phyloP scores from a whole-genome alignment of 2,329 filamentous ascomycete genomes.

The Trichoderma endophyticum region DNA sequence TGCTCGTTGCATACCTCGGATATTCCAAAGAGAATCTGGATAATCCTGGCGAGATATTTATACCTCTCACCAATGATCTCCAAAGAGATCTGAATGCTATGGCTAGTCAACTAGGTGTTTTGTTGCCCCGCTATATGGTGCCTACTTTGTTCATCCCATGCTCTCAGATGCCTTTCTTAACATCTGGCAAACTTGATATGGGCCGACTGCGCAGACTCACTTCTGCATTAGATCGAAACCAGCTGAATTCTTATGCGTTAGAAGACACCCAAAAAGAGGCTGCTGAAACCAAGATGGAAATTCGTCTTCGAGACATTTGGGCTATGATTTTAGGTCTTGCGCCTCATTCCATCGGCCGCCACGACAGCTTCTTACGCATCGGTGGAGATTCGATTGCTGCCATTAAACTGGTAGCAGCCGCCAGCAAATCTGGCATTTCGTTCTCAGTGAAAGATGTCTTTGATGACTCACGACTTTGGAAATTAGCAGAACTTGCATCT shows the following conservation, averaged over 20 bases:
- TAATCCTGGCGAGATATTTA: slow-evolving; percentile 13
- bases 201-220: neutral
- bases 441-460: slow-evolving; percentile 16
- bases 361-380: slow-evolving; percentile 23
- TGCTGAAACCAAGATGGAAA: neutral
- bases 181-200: slow-evolving; percentile 22
- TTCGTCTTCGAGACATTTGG: slow-evolving; percentile 20
- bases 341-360: slow-evolving; percentile 12
- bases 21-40: neutral
- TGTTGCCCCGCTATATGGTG: slow-evolving; percentile 23
- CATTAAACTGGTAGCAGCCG: slow-evolving; percentile 4
- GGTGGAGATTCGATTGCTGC: slow-evolving; percentile 36
- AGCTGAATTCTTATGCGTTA: neutral
- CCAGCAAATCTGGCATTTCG: neutral
- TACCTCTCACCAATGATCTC: neutral
- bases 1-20: slow-evolving; percentile 4
- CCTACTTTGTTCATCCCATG: slow-evolving; percentile 23
- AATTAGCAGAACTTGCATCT: neutral
- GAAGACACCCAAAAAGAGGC: neutral
- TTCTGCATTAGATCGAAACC: neutral
- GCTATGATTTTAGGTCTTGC: slow-evolving; percentile 16
- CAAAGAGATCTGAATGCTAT: slow-evolving; percentile 21
- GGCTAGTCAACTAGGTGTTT: slow-evolving; percentile 1
- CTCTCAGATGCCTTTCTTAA: slow-evolving; percentile 19
- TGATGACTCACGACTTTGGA: slow-evolving; percentile 13